Conservation (phyloP, 805 yeast genomes). For the Phaffomyces antillensis region DNA sequence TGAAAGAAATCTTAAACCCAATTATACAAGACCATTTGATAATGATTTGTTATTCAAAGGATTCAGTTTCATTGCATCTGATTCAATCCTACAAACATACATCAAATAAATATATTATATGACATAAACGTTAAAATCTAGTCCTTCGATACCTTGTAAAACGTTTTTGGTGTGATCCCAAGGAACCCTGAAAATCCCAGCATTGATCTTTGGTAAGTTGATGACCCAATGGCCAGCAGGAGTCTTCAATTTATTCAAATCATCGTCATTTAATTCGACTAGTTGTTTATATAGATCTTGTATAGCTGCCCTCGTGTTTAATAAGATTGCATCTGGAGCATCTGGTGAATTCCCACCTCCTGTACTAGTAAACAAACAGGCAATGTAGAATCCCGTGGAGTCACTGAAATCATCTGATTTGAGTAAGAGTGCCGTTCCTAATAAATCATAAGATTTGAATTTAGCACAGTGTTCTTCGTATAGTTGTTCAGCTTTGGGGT, state of each 20-base stretch:
- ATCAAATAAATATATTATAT: conserved; percentile 15
- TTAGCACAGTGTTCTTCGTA: conserved; percentile 30
- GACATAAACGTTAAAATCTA: conserved; percentile 42
- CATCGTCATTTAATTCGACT: background rate
- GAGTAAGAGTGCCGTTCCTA: conserved; percentile 51
- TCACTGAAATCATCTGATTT: conserved; percentile 24
- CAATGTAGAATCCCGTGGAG: conserved; percentile 27
- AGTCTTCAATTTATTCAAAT: background rate
- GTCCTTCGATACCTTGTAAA: conserved; percentile 26
- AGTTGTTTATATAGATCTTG: conserved; percentile 37
- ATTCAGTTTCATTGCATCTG: conserved; percentile 38
- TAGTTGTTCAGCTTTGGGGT: conserved; percentile 46
- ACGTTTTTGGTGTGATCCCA: conserved; percentile 63
- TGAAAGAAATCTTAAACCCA: background rate
- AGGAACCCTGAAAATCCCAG: conserved; percentile 76
- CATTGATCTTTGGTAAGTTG: conserved; percentile 70
- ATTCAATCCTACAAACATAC: conserved; percentile 28
- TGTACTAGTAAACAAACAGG: conserved; percentile 69
- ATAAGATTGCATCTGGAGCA: conserved; percentile 38
- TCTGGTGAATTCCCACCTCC: conserved; percentile 39
- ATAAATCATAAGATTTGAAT: conserved; percentile 25
- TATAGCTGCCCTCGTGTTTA: conserved; percentile 45
- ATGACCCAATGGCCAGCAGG: conserved; percentile 24
- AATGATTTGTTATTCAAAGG: conserved; percentile 30
- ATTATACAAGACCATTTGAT: conserved; percentile 4